Base-by-base conservation (phyloP, 306 rosid species). In the Acacia acuminata region DNA sequence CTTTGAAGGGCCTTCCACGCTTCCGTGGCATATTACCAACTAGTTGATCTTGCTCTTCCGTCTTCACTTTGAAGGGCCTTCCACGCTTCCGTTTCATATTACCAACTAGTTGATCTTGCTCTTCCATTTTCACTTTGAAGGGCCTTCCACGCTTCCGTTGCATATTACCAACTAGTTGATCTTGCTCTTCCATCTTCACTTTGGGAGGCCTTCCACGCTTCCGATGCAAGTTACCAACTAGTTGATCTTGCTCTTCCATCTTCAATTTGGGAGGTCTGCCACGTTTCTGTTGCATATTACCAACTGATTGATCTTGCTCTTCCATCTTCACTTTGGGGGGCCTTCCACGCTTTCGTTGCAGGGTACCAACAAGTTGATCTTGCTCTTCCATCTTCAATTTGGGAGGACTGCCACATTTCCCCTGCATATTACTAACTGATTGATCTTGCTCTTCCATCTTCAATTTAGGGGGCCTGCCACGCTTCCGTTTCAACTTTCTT, bases 381-480 rank as follows among this genome's bases (percentile, higher is more conserved):
- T 53, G 25, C 10, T 53, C 24, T 19, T 53, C 61, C 24, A 53
- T 47, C 16, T 47, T 47, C 51, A 47, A 13, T 12, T 47, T 47
- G 17, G 51, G 15, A 47, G 51, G 16, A 47, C 51, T 47, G 51
- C 51, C 61, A 53, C 61, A 17, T 17, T 43, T 71, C 58, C 10
- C n/a, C 24, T 22, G 11, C 22, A 45, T 4, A 16, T 36, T 69
- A 65, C 43, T 43, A 32, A 27, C 44, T 14, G 42, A 34, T 3
- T 66, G 71, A 34, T 36, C 45, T 66, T 38, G 73, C 50, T 40
- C 51, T 20, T 69, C 50, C 51, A 40, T 42, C 51, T 69, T 69
- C 73, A 66, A 8, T 66, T 69, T 69, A 4, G 50, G 73, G 50
- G 73, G 50, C 16, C 73, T 68, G 16, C 73, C 73, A 38, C 73